These are phyloP conservation scores for Taiwanofungus camphoratus DNA, from an alignment of 1,284 basidiomycete genomes.

Conservation along the genomic window DNA sequence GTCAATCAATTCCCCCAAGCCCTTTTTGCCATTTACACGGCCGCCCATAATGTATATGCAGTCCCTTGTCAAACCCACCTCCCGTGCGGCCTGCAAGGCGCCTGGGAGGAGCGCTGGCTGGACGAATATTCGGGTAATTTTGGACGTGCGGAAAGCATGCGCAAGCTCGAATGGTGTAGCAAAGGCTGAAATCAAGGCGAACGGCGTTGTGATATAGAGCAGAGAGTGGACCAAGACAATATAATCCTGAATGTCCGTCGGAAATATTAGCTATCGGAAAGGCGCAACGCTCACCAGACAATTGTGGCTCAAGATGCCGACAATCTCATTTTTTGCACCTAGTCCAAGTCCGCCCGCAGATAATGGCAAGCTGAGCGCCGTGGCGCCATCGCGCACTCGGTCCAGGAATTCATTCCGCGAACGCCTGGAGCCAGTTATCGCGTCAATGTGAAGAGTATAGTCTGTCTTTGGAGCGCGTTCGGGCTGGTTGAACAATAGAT, in stretches of 20 bases:
- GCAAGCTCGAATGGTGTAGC: conserved; percentile 64
- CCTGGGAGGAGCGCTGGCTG: conserved; percentile 45
- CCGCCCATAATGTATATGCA: conserved; percentile 54
- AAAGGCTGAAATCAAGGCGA: conserved; percentile 57
- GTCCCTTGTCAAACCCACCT: conserved; percentile 43
- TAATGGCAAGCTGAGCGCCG: conserved; percentile 43
- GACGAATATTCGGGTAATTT: conserved; percentile 57
- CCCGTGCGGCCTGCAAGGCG: conserved; percentile 44
- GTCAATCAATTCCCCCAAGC: conserved; percentile 42
- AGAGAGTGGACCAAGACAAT: conserved; percentile 51
- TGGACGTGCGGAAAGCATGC: conserved; percentile 47
- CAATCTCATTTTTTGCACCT: conserved; percentile 43
- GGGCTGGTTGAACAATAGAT: conserved; percentile 47
- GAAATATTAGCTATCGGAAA: not conserved
- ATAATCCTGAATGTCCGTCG: conserved; percentile 47
- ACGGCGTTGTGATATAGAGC: conserved; percentile 51
- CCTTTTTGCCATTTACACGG: conserved; percentile 31
- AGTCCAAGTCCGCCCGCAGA: conserved; percentile 52
- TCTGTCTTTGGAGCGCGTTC: conserved; percentile 48
- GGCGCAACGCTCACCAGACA: conserved; percentile 44
- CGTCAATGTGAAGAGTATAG: conserved; percentile 53
- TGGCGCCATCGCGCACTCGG: conserved; percentile 48
- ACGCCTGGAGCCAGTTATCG: conserved; percentile 40
- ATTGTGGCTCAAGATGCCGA: conserved; percentile 67
- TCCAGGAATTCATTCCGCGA: conserved; percentile 45